phyloP scores from a whole-genome alignment of 164 flowering plant genomes.

The Vitis labrusca region DNA sequence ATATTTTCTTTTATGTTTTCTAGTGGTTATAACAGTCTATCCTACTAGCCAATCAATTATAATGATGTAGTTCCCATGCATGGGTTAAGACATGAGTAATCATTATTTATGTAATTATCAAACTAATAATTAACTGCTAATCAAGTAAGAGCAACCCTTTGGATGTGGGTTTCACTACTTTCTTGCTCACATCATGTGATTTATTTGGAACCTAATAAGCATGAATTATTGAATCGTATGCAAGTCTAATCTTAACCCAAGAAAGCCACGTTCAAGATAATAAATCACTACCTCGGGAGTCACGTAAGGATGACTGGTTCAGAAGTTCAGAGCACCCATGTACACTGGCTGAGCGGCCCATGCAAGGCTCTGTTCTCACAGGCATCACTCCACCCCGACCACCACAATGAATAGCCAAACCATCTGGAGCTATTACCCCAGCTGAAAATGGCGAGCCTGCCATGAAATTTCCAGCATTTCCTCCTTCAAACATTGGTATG shows the following conservation, averaged over 20 bases:
- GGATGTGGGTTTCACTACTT: no score
- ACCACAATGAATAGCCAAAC: slow-evolving; percentile 27
- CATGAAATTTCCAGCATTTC: slow-evolving; percentile 34
- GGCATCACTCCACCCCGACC: slow-evolving; percentile 30
- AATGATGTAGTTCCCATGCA: no score
- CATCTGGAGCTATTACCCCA: slow-evolving; percentile 52
- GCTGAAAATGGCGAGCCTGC: slow-evolving; percentile 67
- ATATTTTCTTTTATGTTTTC: no score
- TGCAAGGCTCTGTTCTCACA: slow-evolving; percentile 49
- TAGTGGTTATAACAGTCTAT: no score
- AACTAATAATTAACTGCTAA: no score
- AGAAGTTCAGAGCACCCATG: slow-evolving; percentile 79
- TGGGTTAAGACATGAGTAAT: no score
- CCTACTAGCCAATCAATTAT: no score
- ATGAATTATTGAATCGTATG: no score
- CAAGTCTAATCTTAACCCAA: neutral
- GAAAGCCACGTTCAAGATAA: neutral
- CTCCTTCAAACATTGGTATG: slow-evolving; percentile 50
- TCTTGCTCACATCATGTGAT: no score
- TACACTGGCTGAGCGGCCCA: slow-evolving; percentile 78
- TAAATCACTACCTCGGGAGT: slow-evolving; percentile 32
- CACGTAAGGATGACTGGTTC: slow-evolving; percentile 27
- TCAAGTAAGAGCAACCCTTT: no score
- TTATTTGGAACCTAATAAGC: no score
- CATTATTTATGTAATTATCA: no score